These are phyloP conservation scores for Oryza nivara DNA, from an alignment of 176 grass and related monocot species.

Conservation along the genomic window DNA sequence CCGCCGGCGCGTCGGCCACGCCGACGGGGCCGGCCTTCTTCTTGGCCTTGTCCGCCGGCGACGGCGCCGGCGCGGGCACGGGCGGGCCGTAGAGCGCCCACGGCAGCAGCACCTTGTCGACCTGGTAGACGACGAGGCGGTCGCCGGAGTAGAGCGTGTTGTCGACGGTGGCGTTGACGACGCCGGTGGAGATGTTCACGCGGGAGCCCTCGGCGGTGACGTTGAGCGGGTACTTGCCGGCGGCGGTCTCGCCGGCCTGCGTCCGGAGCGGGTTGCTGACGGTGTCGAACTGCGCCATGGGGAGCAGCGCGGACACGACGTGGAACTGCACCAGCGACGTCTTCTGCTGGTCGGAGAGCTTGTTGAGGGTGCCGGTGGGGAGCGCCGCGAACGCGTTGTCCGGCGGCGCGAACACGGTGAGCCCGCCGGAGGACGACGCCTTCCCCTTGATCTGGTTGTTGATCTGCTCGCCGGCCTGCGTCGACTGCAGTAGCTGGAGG, in stretches of 20 bases:
- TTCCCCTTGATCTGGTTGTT: constrained; percentile 90
- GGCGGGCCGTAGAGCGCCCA: constrained; percentile 65
- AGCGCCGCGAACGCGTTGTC: constrained; percentile 85
- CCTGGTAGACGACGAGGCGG: constrained; percentile 79
- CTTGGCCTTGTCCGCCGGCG: constrained; percentile 55
- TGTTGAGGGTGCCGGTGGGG: constrained; percentile 72
- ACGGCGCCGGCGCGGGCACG: constrained; percentile 52
- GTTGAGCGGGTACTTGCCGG: constrained; percentile 77
- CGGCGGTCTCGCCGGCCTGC: constrained; percentile 66
- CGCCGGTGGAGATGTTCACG: constrained; percentile 80
- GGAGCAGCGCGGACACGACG: constrained; percentile 47
- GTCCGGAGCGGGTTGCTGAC: constrained; percentile 91
- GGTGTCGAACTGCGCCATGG: constrained; percentile 61
- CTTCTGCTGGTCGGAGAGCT: constrained; percentile 84
- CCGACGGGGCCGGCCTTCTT: constrained; percentile 47
- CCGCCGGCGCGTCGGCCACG: constrained; percentile 44
- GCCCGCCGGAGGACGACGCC: constrained; percentile 49
- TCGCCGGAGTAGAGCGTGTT: constrained; percentile 61
- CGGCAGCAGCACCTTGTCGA: constrained; percentile 81
- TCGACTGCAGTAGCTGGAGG: constrained; percentile 68
- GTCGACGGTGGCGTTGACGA: constrained; percentile 68
- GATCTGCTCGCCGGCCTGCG: constrained; percentile 70
- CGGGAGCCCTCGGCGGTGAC: constrained; percentile 51
- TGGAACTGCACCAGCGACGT: constrained; percentile 90
- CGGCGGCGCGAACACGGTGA: constrained; percentile 85